Evolutionary conservation across 805 yeast species (phyloP).

Genomic region (Zygoascus bituminiphila): DNA sequence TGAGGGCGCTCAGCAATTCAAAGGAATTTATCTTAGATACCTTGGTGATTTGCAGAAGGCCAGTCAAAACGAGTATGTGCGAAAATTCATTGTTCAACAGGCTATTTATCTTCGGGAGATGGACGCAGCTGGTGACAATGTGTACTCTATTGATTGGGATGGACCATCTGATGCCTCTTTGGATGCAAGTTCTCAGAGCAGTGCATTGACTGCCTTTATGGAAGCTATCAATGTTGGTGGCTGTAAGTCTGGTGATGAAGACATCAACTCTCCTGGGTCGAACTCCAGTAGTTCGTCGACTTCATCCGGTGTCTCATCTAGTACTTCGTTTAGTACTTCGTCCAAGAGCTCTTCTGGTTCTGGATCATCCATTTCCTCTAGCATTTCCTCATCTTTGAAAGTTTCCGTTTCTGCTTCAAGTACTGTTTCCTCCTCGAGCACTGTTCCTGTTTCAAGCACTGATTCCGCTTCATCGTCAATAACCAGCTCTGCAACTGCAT

Average conservation of each 20-base stretch:
- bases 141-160: not conserved
- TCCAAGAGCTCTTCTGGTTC: not conserved
- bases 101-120: not conserved
- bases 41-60: slow-evolving; percentile 1
- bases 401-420: not conserved
- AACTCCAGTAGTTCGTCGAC: not conserved
- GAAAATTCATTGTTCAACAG: not conserved
- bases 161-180: not conserved
- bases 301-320: not conserved
- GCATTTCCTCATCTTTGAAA: not conserved
- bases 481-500: not conserved
- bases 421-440: not conserved
- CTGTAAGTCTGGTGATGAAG: not conserved
- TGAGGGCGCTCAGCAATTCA: slow-evolving; percentile 9
- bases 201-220: not conserved
- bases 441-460: not conserved
- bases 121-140: not conserved
- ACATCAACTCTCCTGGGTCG: not conserved
- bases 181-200: not conserved
- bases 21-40: slow-evolving; percentile 12
- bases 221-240: slow-evolving; percentile 2
- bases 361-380: not conserved
- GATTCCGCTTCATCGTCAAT: not conserved
- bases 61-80: not conserved
- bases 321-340: not conserved